Evolutionary conservation across 768 basidiomycete genomes (phyloP).

Genomic region (Stropharia rugosoannulata): DNA sequence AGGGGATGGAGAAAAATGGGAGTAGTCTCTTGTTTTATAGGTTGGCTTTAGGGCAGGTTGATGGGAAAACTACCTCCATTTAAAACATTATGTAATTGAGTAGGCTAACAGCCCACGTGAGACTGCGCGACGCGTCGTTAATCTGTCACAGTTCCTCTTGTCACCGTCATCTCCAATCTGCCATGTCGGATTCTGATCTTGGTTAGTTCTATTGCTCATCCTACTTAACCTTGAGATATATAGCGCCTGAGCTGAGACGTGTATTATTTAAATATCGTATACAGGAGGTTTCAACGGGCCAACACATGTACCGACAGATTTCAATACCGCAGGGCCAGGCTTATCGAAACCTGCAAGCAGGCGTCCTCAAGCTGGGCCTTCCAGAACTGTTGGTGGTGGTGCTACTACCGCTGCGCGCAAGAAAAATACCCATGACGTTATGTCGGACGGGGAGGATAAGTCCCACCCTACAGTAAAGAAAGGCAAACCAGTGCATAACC

Average conservation of each 20-base stretch:
- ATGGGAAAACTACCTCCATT: neutral
- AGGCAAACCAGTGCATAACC: neutral
- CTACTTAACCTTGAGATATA: neutral
- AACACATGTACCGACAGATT: slow-evolving; percentile 7
- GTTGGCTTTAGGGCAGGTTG: slow-evolving; percentile 20
- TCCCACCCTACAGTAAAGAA: slow-evolving; percentile 4
- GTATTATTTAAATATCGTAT: neutral
- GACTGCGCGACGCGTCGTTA: slow-evolving; percentile 13
- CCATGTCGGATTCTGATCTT: slow-evolving; percentile 20
- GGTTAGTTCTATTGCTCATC: slow-evolving; percentile 9
- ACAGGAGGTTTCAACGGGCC: slow-evolving; percentile 9
- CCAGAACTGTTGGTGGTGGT: slow-evolving; percentile 4
- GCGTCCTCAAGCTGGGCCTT: slow-evolving; percentile 17
- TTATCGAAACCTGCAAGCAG: slow-evolving; percentile 10
- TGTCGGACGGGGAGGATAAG: slow-evolving; percentile 1
- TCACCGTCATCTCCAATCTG: slow-evolving; percentile 10
- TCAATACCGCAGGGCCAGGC: neutral
- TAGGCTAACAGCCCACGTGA: neutral
- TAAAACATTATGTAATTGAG: neutral
- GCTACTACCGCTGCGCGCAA: slow-evolving; percentile 2
- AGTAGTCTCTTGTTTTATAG: slow-evolving; percentile 8
- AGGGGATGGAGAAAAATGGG: slow-evolving; percentile 37
- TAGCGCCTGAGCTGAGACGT: neutral
- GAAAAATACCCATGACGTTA: neutral
- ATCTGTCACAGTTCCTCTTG: slow-evolving; percentile 16